Evolutionary conservation across 805 yeast genomes (phyloP), one percentile per base, ranked within the genome.

Genomic region (Isabelozyma heimii): DNA sequence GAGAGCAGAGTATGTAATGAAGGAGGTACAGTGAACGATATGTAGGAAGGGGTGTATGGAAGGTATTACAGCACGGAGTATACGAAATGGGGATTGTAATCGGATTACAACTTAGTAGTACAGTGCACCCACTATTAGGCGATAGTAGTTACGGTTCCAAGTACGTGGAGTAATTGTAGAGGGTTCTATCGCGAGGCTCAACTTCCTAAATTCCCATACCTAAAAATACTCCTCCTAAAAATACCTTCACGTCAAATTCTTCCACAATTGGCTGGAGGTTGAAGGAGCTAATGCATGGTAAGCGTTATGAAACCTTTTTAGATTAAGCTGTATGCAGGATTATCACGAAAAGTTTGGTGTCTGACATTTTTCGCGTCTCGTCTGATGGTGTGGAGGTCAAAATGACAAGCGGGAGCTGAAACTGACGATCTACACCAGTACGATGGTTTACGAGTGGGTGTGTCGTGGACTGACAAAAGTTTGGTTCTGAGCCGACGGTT

Each of bases 371-470:
- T 43, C 46, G 33, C 42, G 26, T 16, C 38, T 44, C 45, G 41
- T 43, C 35, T 35, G 35, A 42, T 35, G 42, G 47, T 45, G 47
- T 40, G 27, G 28, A 14, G 33, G 40, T 42, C 44, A 45, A 30
- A 15, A 10, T 43, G 28, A 12, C n/a, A 13, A 20, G 9, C 28
- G 24, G 6, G 24, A 20, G 24, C 6, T 20, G 20, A 8, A 13
- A n/a, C 16, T 30, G 35, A 30, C 35, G 35, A 30, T 30, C n/a
- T 4, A 13, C 35, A 12, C 10, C 35, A 9, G 9, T 4, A 9
- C 2, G 35, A 1, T 10, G 35, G n/a, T 30, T 30, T 30, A 9
- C 35, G 5, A 30, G 35, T 20, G 24, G 24, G 24, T 20, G 24
- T 20, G 24, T 20, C 24, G 3, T 20, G 24, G 24, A 20, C 24